These are phyloP conservation scores for Sporobolomyces pararoseus DNA, from an alignment of 768 basidiomycete species.

Conservation along the genomic window DNA sequence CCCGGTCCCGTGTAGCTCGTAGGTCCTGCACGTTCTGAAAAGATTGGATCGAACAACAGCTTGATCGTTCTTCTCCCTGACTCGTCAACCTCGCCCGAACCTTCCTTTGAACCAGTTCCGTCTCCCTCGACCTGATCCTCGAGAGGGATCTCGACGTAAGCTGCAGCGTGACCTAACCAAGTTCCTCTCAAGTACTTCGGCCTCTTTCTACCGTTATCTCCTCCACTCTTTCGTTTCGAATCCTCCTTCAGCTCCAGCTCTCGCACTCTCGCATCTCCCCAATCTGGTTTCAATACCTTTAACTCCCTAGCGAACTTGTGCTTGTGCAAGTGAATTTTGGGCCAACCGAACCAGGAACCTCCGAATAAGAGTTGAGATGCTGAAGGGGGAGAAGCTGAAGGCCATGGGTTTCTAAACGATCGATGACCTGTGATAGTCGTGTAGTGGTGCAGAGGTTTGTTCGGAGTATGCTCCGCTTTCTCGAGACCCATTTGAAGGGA, in stretches of 20 bases:
- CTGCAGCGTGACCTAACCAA: slow-evolving; percentile 52
- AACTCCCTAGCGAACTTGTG: slow-evolving; percentile 37
- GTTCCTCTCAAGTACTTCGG: slow-evolving; percentile 45
- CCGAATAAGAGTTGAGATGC: slow-evolving; percentile 31
- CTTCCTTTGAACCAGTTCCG: neutral
- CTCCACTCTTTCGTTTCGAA: slow-evolving; percentile 1
- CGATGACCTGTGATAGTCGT: slow-evolving; percentile 27
- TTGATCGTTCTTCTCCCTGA: slow-evolving; percentile 40
- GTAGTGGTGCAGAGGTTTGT: slow-evolving; percentile 21
- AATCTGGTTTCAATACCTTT: slow-evolving; percentile 47
- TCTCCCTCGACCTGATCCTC: neutral
- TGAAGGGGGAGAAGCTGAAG: slow-evolving; percentile 27
- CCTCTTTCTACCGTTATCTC: slow-evolving; percentile 14
- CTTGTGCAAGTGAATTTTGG: slow-evolving; percentile 26
- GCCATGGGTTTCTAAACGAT: slow-evolving; percentile 40
- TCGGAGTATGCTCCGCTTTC: slow-evolving; percentile 2
- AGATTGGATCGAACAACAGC: slow-evolving; percentile 54
- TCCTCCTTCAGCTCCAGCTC: slow-evolving; percentile 15
- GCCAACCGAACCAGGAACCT: slow-evolving; percentile 36
- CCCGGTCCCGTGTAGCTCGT: slow-evolving; percentile 48
- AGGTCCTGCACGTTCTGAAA: slow-evolving; percentile 49
- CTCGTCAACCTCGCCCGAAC: slow-evolving; percentile 49
- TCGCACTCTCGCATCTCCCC: slow-evolving; percentile 31
- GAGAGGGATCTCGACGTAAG: slow-evolving; percentile 35
- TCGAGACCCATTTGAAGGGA: neutral